A percentile compares a stretch with the other conserved stretches of the same genome.
Conservation (phyloP, 2,329 filamentous ascomycete genomes). For the Coniella vitis region DNA sequence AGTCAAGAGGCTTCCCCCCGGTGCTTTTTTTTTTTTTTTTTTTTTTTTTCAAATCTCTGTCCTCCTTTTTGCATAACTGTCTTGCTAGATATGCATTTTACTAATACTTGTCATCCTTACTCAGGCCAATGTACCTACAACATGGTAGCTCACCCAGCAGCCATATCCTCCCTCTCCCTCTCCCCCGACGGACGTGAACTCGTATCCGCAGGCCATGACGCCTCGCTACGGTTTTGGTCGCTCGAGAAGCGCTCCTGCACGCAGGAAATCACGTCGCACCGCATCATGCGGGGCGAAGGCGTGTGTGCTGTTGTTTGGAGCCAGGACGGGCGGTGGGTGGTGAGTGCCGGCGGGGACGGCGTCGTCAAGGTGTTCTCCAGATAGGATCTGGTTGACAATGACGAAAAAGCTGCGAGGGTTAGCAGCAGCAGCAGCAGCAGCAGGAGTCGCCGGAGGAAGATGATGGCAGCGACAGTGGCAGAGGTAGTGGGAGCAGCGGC, state of each 20-base stretch:
- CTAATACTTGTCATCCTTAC: slow-evolving; percentile 14
- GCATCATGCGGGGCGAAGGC: slow-evolving; percentile 91
- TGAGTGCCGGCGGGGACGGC: slow-evolving; percentile 89
- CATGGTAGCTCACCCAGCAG: slow-evolving; percentile 92
- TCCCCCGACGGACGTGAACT: slow-evolving; percentile 91
- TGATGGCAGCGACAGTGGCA: no score
- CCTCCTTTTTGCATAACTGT: no score
- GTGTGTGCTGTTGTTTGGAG: slow-evolving; percentile 95
- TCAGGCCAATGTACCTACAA: slow-evolving; percentile 98
- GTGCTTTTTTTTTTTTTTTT: not conserved
- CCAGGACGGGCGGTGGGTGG: slow-evolving; percentile 87
- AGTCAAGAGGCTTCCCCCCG: no score
- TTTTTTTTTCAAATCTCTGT: no score
- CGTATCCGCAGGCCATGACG: slow-evolving; percentile 92
- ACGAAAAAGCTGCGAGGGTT: no score
- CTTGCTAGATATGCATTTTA: not conserved
- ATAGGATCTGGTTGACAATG: slow-evolving; percentile 24
- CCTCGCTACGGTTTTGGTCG: slow-evolving; percentile 92
- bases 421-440: no score
- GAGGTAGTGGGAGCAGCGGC: no score
- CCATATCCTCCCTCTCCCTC: slow-evolving; percentile 85
- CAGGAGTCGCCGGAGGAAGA: no score
- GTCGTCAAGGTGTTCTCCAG: slow-evolving; percentile 85
- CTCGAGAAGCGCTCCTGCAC: slow-evolving; percentile 92
- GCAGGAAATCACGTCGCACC: slow-evolving; percentile 89